phyloP scores from a whole-genome alignment of 1,139 yeast species.

The Pichia sp. region DNA sequence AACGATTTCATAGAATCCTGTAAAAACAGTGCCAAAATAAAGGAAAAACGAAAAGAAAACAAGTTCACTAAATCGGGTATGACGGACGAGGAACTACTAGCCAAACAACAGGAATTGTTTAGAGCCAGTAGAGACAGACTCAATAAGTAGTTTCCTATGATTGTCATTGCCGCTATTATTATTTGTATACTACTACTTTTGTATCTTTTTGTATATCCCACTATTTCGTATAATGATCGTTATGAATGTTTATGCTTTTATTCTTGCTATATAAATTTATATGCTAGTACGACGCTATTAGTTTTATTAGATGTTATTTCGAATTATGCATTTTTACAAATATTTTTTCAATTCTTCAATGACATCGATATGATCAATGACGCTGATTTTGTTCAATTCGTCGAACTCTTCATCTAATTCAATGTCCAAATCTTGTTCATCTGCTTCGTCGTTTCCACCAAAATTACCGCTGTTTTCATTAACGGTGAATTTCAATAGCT shows the following conservation, averaged over 20 bases:
- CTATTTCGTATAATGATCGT: too few relatives aligned
- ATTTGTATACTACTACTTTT: too few relatives aligned
- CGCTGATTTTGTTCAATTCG: conserved; percentile 46
- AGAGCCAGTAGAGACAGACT: conserved; percentile 78
- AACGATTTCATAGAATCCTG: conserved; percentile 44
- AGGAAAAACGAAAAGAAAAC: conserved; percentile 78
- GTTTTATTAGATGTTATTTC: too few relatives aligned
- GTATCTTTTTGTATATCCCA: too few relatives aligned
- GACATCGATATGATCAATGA: conserved; percentile 41
- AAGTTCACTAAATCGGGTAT: conserved; percentile 91
- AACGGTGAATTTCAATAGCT: conserved; percentile 6
- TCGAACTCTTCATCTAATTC: conserved; percentile 39
- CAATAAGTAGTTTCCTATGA: conserved; percentile 30
- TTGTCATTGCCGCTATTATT: too few relatives aligned
- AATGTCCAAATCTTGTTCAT: conserved; percentile 31
- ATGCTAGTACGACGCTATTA: too few relatives aligned
- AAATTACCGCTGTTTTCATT: conserved; percentile 13
- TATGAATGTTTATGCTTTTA: too few relatives aligned
- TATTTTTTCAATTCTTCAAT: conserved; percentile 17
- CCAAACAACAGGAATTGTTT: conserved; percentile 89
- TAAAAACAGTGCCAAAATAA: conserved; percentile 78
- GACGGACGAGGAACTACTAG: conserved; percentile 82
- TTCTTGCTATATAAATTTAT: background rate
- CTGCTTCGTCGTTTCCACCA: conserved; percentile 16
- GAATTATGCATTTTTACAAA: background rate